Conservation (phyloP, 345 rosid genomes). For the Streptanthus diversifolius region DNA sequence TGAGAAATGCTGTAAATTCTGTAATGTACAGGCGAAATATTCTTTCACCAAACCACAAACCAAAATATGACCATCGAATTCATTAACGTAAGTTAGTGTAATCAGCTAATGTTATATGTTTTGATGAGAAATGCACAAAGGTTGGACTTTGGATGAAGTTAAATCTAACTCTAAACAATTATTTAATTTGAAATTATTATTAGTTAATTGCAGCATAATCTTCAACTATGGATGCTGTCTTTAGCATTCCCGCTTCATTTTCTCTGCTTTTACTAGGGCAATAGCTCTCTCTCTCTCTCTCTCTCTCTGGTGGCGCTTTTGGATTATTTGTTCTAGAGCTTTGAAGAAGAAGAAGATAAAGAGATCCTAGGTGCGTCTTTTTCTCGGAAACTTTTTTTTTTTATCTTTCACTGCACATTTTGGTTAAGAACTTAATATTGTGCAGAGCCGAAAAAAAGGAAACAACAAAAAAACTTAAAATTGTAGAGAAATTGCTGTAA, state of each 20-base stretch:
- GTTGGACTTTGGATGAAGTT: not conserved
- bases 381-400: not conserved
- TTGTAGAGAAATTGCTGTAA: not conserved
- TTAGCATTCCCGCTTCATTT: slow-evolving; percentile 26
- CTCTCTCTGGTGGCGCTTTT: not conserved
- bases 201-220: not conserved
- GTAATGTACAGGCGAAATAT: too few relatives aligned
- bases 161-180: not conserved
- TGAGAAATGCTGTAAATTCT: too few relatives aligned
- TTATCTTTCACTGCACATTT: not conserved
- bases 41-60: too few relatives aligned
- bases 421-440: not conserved
- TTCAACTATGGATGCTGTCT: not conserved
- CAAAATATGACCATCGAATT: not conserved
- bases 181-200: not conserved
- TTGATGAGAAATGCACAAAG: not conserved
- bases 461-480: too few relatives aligned
- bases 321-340: not conserved
- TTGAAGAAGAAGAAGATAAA: not conserved
- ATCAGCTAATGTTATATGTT: not conserved
- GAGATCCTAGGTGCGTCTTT: not conserved
- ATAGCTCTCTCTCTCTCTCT: not conserved
- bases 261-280: not conserved
- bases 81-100: not conserved
- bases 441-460: too few relatives aligned